Conservation (phyloP, 2,329 filamentous ascomycete species). For the Fusarium sublunatum region DNA sequence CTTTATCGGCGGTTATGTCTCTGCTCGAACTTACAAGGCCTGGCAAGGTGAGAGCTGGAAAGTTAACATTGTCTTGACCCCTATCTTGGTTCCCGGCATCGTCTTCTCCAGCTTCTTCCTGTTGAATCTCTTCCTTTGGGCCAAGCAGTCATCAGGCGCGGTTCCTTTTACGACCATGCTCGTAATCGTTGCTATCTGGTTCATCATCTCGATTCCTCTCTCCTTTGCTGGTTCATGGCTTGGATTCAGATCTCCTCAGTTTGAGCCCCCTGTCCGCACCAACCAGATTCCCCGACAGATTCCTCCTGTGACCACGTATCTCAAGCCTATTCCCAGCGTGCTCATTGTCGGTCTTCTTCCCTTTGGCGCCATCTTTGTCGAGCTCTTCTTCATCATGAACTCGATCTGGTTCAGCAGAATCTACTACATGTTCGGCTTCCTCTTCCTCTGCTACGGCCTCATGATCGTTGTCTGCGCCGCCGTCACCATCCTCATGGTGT, state of each 20-base stretch:
- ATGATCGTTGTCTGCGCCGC: conserved; percentile 97
- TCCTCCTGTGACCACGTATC: conserved; percentile 83
- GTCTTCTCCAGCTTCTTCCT: conserved; percentile 93
- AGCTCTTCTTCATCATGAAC: conserved; percentile 99
- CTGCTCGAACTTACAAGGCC: conserved; percentile 91
- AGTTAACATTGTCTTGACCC: conserved; percentile 89
- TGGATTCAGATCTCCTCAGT: conserved; percentile 79
- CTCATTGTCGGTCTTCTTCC: conserved; percentile 91
- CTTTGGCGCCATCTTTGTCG: conserved; percentile 96
- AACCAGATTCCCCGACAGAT: conserved; percentile 99
- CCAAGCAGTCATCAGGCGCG: conserved; percentile 88
- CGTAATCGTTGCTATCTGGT: conserved; percentile 93
- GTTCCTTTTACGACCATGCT: conserved; percentile 98
- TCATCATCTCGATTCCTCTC: conserved; percentile 92
- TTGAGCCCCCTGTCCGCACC: conserved; percentile 86
- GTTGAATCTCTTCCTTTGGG: conserved; percentile 96
- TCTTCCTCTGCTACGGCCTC: conserved; percentile 96
- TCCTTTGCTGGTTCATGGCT: conserved; percentile 93
- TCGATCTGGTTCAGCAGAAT: conserved; percentile 99
- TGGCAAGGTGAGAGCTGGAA: conserved; percentile 96
- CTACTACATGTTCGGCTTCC: conserved; percentile 99
- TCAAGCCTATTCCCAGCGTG: conserved; percentile 89
- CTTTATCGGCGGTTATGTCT: conserved; percentile 91
- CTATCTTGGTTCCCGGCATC: conserved; percentile 83
- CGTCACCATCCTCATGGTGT: conserved; percentile 92